These are phyloP conservation scores for Coleophoma crateriformis DNA, from an alignment of 2,329 filamentous ascomycete genomes.

Conservation along the genomic window DNA sequence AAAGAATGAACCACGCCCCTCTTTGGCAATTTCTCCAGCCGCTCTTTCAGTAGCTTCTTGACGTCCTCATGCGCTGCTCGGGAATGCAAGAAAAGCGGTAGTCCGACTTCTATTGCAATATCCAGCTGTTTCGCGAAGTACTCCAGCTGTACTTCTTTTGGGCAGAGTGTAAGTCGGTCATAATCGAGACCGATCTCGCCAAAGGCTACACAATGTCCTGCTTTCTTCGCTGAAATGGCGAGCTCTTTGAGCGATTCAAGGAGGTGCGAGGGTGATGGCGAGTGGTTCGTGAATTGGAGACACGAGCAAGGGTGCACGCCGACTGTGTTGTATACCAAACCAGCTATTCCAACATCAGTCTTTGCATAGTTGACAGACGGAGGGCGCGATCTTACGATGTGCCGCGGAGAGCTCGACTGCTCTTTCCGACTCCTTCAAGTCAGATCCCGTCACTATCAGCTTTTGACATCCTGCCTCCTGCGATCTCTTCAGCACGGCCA, in stretches of 20 bases:
- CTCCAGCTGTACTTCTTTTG: conserved; percentile 72
- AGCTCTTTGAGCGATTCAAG: conserved; percentile 57
- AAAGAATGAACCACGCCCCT: conserved; percentile 91
- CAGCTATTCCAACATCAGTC: conserved; percentile 44
- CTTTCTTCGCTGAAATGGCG: conserved; percentile 45
- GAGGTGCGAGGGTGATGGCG: conserved; percentile 41
- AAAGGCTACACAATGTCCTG: conserved; percentile 59
- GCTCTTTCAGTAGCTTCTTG: conserved; percentile 59
- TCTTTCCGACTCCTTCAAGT: conserved; percentile 70
- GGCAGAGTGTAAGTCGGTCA: conserved; percentile 79
- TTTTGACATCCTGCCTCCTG: conserved; percentile 76
- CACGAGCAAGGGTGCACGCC: conserved; percentile 92
- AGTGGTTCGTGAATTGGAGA: conserved; percentile 64
- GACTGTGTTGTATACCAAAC: conserved; percentile 80
- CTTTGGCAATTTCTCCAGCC: conserved; percentile 61
- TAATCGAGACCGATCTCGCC: conserved; percentile 97
- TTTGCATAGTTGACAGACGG: conserved; percentile 4
- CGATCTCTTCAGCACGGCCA: conserved; percentile 73
- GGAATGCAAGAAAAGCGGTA: conserved; percentile 90
- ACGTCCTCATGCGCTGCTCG: conserved; percentile 85
- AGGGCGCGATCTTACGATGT: conserved; percentile 53
- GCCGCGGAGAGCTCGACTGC: conserved; percentile 69
- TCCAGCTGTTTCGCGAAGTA: conserved; percentile 71
- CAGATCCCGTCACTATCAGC: conserved; percentile 89
- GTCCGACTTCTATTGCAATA: conserved; percentile 43